A percentile compares a stretch with the other conserved stretches of the same genome.
These are phyloP conservation scores for Penicillium angulare DNA, from an alignment of 495 filamentous ascomycete species.

Conservation along the genomic window DNA sequence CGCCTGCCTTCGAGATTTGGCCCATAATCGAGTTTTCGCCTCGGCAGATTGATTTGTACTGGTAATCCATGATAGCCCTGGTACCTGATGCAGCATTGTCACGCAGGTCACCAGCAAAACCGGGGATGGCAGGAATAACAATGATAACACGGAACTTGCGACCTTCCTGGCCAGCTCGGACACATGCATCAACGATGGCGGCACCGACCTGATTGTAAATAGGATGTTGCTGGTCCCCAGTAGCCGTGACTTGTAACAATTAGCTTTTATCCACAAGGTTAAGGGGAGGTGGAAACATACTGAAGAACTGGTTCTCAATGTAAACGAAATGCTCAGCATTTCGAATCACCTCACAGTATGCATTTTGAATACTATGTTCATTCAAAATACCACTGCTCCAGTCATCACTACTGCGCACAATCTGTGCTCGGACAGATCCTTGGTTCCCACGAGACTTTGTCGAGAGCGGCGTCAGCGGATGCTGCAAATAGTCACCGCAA, in stretches of 20 bases:
- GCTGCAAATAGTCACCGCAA: conserved; percentile 79
- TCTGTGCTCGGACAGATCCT: conserved; percentile 77
- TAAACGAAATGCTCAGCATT: conserved; percentile 90
- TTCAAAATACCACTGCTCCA: conserved; percentile 94
- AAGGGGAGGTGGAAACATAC: no score
- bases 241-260: conserved; percentile 69
- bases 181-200: conserved; percentile 86
- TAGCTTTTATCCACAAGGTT: conserved; percentile 1
- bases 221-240: conserved; percentile 79
- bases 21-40: conserved; percentile 88
- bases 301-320: conserved; percentile 98
- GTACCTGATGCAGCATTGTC: conserved; percentile 81
- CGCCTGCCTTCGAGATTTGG: conserved; percentile 71
- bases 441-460: conserved; percentile 52
- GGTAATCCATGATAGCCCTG: conserved; percentile 96
- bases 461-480: conserved; percentile 66
- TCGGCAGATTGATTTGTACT: conserved; percentile 92
- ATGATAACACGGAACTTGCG: conserved; percentile 91
- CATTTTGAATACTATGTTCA: conserved; percentile 91
- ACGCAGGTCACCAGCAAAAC: conserved; percentile 88
- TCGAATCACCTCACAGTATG: conserved; percentile 80
- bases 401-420: conserved; percentile 83
- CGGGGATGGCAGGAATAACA: conserved; percentile 85
- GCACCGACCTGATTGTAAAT: conserved; percentile 84
- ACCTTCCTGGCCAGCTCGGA: conserved; percentile 75